Evolutionary conservation across 805 yeast genomes (phyloP), one percentile per base, ranked within the genome.

Genomic region (Ogataea pini): DNA sequence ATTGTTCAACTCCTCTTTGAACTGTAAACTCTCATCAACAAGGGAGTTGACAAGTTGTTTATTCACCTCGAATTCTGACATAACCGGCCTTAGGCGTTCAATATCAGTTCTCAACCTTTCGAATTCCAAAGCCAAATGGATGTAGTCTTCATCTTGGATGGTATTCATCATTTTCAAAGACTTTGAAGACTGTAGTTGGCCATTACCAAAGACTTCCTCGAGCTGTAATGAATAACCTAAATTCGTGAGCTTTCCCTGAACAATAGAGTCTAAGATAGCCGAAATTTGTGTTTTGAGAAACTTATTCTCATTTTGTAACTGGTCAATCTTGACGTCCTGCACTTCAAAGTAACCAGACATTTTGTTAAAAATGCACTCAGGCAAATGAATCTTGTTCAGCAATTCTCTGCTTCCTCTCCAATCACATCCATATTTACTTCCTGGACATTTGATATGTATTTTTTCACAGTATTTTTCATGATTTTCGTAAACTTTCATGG

Each of bases 211-310:
- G 3, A 78, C 68, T 50, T 78, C 83, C 56, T 77, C 80, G 8
- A 76, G 52, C 3, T 72, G 71, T 42, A 75, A 71, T 31, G 70
- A 65, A 54, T 73, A 75, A 0, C 83, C 83, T 17, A 77, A 56
- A 53, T 78, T 78, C 1, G 79, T 72, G 17, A 78, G 62, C 53
- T 71, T 76, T 0, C 83, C 83, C 47, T 73, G 80, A 1, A 73
- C 63, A 4, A 77, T 67, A 27, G 77, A 72, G 54, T 75, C 75
- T 50, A 78, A 61, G 3, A 78, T 70, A 36, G 68, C 68, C 33
- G 75, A 69, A 37, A 78, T 62, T 55, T 77, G 81, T 13, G 64
- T 54, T 47, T 73, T 78, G 36, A 78, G 56, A 44, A 57, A 59
- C 4, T 45, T 47, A 52, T 78, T 78, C 38, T 77, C 79, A 3